These are phyloP conservation scores for Microdochium trichocladiopsis DNA, from an alignment of 2,329 filamentous ascomycete species.

Conservation along the genomic window DNA sequence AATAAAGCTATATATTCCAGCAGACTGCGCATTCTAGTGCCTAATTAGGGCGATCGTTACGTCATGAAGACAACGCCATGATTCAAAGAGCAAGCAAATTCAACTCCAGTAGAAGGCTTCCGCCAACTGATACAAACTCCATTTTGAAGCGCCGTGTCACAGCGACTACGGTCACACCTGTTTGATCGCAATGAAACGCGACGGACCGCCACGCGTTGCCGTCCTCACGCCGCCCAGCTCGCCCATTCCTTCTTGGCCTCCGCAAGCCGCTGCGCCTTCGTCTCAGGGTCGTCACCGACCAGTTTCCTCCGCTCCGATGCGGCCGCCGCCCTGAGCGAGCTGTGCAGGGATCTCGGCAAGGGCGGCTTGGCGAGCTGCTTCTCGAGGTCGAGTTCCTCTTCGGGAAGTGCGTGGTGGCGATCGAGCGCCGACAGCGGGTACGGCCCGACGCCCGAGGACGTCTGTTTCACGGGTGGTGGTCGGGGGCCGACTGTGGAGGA, in stretches of 20 bases:
- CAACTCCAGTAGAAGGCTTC: too few relatives aligned
- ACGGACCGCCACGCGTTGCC: too few relatives aligned
- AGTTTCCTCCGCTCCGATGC: conserved; percentile 2
- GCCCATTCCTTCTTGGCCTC: conserved; percentile 33
- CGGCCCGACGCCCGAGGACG: conserved; percentile 3
- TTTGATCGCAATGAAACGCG: too few relatives aligned
- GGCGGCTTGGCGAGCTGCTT: conserved; percentile 19
- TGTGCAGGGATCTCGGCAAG: conserved; percentile 16
- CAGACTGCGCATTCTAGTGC: too few relatives aligned
- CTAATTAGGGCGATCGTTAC: too few relatives aligned
- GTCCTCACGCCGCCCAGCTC: neutral
- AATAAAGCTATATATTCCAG: too few relatives aligned
- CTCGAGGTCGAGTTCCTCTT: conserved; percentile 18
- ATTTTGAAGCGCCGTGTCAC: too few relatives aligned
- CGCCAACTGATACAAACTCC: too few relatives aligned
- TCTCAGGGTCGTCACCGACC: conserved; percentile 20
- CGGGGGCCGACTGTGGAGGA: neutral
- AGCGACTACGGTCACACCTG: too few relatives aligned
- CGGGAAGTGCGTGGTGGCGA: conserved; percentile 13
- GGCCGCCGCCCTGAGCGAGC: conserved; percentile 17
- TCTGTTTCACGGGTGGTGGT: neutral
- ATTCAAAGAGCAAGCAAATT: too few relatives aligned
- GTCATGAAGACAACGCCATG: too few relatives aligned
- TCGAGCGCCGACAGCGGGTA: conserved; percentile 19
- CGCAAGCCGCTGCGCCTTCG: conserved; percentile 32